Evolutionary conservation across 441 rosid species (phyloP).

Genomic region (Daphne laureola): DNA sequence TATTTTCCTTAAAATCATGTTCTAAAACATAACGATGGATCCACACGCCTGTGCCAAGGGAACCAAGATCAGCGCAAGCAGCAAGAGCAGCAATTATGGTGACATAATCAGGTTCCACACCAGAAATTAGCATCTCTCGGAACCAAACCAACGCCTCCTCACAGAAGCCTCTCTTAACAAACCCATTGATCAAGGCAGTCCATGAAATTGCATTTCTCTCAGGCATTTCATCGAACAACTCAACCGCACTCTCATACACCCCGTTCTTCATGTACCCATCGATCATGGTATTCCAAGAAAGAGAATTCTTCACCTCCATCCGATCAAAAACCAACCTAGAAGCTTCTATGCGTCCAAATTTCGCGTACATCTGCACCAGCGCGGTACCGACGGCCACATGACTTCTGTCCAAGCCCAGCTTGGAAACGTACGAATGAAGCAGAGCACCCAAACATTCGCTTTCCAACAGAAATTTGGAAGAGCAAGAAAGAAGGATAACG

Average conservation of each 20-base stretch:
- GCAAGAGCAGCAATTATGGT: slow-evolving; percentile 47
- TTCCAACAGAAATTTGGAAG: slow-evolving; percentile 31
- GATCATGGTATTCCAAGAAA: slow-evolving; percentile 75
- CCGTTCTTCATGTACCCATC: slow-evolving; percentile 56
- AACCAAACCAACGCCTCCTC: slow-evolving; percentile 54
- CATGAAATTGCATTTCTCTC: slow-evolving; percentile 46
- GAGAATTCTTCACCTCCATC: slow-evolving; percentile 35
- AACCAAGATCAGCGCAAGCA: slow-evolving; percentile 56
- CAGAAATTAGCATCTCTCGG: slow-evolving; percentile 53
- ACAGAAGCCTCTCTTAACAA: slow-evolving; percentile 45
- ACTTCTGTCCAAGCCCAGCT: slow-evolving; percentile 42
- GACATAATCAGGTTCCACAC: slow-evolving; percentile 57
- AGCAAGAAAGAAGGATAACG: slow-evolving; percentile 44
- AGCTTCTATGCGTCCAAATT: slow-evolving; percentile 30
- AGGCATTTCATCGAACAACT: slow-evolving; percentile 67
- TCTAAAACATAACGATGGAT: slow-evolving; percentile 41
- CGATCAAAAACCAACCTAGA: slow-evolving; percentile 41
- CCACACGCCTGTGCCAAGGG: slow-evolving; percentile 61
- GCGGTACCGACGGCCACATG: slow-evolving; percentile 77
- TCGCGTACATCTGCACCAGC: slow-evolving; percentile 56
- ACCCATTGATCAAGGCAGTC: slow-evolving; percentile 76
- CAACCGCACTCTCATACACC: slow-evolving; percentile 28
- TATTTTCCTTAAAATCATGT: slow-evolving; percentile 40
- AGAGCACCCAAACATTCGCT: slow-evolving; percentile 33
- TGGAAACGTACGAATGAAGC: slow-evolving; percentile 56